Base-by-base conservation (phyloP, 2,329 filamentous ascomycete species). In the Epichloe elymi region DNA sequence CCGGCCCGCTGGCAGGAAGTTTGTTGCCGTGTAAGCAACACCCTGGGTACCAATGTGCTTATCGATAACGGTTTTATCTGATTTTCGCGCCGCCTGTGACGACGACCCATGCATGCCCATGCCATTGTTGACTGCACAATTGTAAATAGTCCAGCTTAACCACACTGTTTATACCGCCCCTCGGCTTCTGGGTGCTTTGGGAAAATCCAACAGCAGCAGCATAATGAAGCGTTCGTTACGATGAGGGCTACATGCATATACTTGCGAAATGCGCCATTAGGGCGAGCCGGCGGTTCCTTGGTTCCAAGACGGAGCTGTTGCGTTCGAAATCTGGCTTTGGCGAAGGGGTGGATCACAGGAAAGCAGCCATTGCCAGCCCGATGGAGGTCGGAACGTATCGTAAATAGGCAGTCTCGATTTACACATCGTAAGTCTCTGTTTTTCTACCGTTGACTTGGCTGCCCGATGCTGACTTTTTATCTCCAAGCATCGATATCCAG, bases 201-300 rank as follows among this genome's bases (percentile, higher is more conserved):
- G 33, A 36, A 33, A 19, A 3, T 35, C 12, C 8, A 23, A 12
- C 33, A 12, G 5, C 20, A 38, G n/a, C 5, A 43, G 14, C 48
- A 55, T 30, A 35, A 58, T 59, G 56, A 46, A 20, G 36, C n/a
- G 51, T 47, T 37, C 26, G 49, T 20, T 46, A 53, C 52, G 46
- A 61, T 61, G 59, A 59, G 45, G 19, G 26, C 42, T 46, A 36
- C 46, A 5, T 52, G 45, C 51, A 57, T 46, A 48, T 53, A 53
- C 49, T 53, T 59, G 57, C 55, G 59, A 49, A 48, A 51, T 50
- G 37, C 50, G 47, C 53, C 52, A 51, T 37, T 38, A 40, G 48
- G 50, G 46, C 42, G n/a, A 33, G 23, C 48, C 45, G 36, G 19
- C 33, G 49, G 47, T 43, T 43, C 19, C 11, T 39, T 33, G 23